Percentiles rank a stretch among this genome's conserved stretches.
These are phyloP conservation scores for Xylariaceae sp. DNA, from an alignment of 2,329 filamentous ascomycete species.

Conservation along the genomic window DNA sequence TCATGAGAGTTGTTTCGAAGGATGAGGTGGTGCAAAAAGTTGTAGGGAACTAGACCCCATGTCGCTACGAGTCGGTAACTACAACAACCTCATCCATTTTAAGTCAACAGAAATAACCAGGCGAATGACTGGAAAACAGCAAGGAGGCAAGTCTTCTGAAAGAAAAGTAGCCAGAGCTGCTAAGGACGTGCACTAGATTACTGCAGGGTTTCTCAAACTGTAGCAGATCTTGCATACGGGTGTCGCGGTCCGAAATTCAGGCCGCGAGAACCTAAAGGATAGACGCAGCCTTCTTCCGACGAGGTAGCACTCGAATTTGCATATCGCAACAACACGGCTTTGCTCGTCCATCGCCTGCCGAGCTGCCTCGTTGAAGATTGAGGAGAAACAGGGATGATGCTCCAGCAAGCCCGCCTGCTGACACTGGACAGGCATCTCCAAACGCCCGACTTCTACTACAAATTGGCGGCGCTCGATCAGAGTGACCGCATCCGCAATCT, in stretches of 20 bases:
- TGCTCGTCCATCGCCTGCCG: neutral
- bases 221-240: too few species aligned
- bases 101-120: too few species aligned
- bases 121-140: too few species aligned
- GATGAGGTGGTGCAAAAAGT: too few species aligned
- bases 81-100: too few species aligned
- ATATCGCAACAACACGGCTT: neutral
- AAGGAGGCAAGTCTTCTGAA: too few species aligned
- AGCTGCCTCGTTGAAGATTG: constrained; percentile 1
- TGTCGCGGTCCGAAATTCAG: neutral
- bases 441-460: constrained; percentile 14
- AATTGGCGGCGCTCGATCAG: constrained; percentile 11
- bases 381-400: constrained; percentile 15
- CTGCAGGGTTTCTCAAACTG: too few species aligned
- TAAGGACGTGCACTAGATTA: too few species aligned
- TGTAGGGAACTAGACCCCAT: too few species aligned
- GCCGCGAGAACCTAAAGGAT: constrained; percentile 10
- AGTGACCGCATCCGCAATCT: constrained; percentile 1
- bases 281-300: constrained; percentile 17
- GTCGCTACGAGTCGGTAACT: too few species aligned
- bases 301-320: neutral
- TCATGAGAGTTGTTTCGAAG: too few species aligned
- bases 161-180: too few species aligned
- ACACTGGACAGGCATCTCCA: constrained; percentile 12
- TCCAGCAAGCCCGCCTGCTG: constrained; percentile 14